phyloP scores from a whole-genome alignment of 2,329 filamentous ascomycete genomes.

The Ophiostoma ips region DNA sequence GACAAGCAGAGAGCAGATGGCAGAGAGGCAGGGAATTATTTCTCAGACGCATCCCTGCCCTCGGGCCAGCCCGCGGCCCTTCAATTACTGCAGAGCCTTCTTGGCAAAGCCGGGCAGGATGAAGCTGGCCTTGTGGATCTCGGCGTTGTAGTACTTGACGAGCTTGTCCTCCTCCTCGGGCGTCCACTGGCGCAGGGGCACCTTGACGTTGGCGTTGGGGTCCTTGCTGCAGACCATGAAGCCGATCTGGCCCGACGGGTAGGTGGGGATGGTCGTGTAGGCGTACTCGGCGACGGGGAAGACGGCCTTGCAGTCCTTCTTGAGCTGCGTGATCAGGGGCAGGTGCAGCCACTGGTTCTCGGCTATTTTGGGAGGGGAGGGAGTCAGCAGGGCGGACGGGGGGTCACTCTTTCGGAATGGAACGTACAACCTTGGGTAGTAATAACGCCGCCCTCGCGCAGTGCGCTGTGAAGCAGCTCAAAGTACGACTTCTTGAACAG shows the following conservation, averaged over 20 bases:
- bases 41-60: not conserved
- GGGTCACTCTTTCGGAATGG: slow-evolving; percentile 8
- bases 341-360: slow-evolving; percentile 99
- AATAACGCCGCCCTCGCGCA: slow-evolving; percentile 93
- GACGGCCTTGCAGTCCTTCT: slow-evolving; percentile 92
- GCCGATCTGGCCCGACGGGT: slow-evolving; percentile 96
- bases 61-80: not conserved
- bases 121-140: slow-evolving; percentile 92
- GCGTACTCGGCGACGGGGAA: slow-evolving; percentile 97
- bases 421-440: slow-evolving; percentile 99
- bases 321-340: slow-evolving; percentile 81
- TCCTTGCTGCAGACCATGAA: slow-evolving; percentile 99
- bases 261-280: slow-evolving; percentile 98
- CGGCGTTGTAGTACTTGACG: slow-evolving; percentile 94
- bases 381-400: not conserved
- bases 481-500: slow-evolving; percentile 99
- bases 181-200: slow-evolving; percentile 69
- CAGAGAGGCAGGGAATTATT: too few relatives aligned
- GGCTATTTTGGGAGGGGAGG: slow-evolving; percentile 38
- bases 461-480: slow-evolving; percentile 76
- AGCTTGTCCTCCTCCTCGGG: slow-evolving; percentile 81
- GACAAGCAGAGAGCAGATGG: not conserved
- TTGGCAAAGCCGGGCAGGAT: slow-evolving; percentile 86
- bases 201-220: slow-evolving; percentile 64
- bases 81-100: slow-evolving; percentile 49